Evolutionary conservation across 2,329 filamentous ascomycete species (phyloP).

Genomic region (Samsoniella hepiali): DNA sequence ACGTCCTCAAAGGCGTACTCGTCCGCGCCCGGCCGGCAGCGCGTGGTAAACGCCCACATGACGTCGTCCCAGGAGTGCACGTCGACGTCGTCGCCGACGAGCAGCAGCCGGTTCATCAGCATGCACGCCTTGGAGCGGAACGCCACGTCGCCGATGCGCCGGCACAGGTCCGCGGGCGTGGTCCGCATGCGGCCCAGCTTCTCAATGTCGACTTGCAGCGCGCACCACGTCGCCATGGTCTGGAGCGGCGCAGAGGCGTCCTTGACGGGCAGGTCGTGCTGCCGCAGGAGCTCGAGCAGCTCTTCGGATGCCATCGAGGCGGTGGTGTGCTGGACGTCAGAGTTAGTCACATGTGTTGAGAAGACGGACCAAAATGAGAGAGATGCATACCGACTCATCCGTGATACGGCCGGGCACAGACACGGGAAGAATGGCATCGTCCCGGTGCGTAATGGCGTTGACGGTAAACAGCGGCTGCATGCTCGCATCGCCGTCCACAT

Average conservation of each 20-base stretch:
- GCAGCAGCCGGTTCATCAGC: conserved; percentile 41
- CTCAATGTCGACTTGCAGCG: conserved; percentile 54
- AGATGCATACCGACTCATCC: conserved; percentile 37
- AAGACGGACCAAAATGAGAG: neutral
- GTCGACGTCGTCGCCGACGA: conserved; percentile 50
- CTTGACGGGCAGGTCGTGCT: conserved; percentile 39
- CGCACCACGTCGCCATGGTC: conserved; percentile 47
- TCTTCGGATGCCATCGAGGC: conserved; percentile 42
- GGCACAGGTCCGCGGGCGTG: conserved; percentile 37
- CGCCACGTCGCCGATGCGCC: conserved; percentile 41
- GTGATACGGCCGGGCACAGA: conserved; percentile 43
- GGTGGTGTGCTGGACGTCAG: conserved; percentile 32
- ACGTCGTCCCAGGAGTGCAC: conserved; percentile 44
- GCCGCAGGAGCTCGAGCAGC: conserved; percentile 34
- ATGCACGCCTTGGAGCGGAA: conserved; percentile 41
- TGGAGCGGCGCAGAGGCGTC: conserved; percentile 45
- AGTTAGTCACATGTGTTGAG: neutral
- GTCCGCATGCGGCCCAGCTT: conserved; percentile 55
- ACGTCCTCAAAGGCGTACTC: conserved; percentile 44
- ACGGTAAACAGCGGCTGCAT: conserved; percentile 41
- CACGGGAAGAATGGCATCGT: conserved; percentile 46
- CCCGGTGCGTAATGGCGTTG: conserved; percentile 45
- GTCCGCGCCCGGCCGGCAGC: conserved; percentile 43
- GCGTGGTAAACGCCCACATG: conserved; percentile 47
- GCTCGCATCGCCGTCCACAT: conserved; percentile 31